A percentile compares a stretch with the other conserved stretches of the same genome.
Evolutionary conservation across 306 rosid genomes (phyloP).

Genomic region (Cucurbita moschata): DNA sequence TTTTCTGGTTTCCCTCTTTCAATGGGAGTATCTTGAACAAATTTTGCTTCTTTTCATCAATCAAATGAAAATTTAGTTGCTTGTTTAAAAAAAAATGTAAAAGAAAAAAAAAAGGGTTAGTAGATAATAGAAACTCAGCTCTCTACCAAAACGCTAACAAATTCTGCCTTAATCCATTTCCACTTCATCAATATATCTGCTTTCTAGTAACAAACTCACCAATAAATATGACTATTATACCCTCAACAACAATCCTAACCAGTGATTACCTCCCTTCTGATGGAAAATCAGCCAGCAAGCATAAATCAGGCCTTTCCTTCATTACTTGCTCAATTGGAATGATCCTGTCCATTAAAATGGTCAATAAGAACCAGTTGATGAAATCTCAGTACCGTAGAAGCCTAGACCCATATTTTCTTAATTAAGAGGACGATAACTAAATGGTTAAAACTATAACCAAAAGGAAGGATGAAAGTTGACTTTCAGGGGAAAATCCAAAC

Average conservation of each 20-base stretch:
- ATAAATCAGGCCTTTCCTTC: slow-evolving; percentile 67
- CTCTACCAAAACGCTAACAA: neutral
- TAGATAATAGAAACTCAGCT: neutral
- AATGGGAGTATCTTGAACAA: neutral
- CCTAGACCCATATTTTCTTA: neutral
- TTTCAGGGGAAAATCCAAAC: neutral
- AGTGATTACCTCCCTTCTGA: slow-evolving; percentile 68
- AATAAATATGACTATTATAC: neutral
- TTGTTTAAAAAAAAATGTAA: neutral
- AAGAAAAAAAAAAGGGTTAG: neutral
- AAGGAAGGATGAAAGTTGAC: neutral
- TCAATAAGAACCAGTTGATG: neutral
- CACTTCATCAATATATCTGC: neutral
- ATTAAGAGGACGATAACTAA: neutral
- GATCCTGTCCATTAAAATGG: slow-evolving; percentile 35
- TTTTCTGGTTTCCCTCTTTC: neutral
- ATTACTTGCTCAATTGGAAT: slow-evolving; percentile 57
- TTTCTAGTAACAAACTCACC: neutral
- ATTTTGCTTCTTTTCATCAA: neutral
- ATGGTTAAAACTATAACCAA: neutral
- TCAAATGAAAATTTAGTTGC: neutral
- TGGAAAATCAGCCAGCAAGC: slow-evolving; percentile 82
- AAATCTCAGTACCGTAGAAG: neutral
- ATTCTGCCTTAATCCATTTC: neutral
- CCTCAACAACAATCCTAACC: neutral